Evolutionary conservation across 2,329 filamentous ascomycete species (phyloP).

Genomic region (Colletotrichum agaves): DNA sequence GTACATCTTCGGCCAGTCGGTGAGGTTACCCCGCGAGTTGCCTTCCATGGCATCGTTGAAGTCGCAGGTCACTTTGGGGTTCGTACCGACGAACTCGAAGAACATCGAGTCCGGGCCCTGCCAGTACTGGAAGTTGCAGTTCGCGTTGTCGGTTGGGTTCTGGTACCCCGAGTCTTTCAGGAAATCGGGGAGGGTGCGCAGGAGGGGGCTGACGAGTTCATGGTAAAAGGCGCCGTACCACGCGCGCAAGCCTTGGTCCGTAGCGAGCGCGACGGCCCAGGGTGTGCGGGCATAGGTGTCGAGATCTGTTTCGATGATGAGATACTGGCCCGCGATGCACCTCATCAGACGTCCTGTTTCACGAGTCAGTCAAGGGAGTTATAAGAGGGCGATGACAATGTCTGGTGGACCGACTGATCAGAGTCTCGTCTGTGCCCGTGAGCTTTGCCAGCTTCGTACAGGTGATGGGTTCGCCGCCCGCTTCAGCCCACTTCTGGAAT

Average conservation of each 20-base stretch:
- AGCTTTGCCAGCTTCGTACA: conserved; percentile 47
- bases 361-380: no score
- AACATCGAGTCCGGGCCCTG: conserved; percentile 42
- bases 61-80: conserved; percentile 44
- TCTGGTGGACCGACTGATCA: conserved; percentile 44
- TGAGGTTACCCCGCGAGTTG: conserved; percentile 51
- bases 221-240: conserved; percentile 48
- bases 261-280: conserved; percentile 45
- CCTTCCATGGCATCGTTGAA: conserved; percentile 52
- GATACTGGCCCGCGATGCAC: conserved; percentile 48
- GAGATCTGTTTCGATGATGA: conserved; percentile 47
- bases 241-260: conserved; percentile 44
- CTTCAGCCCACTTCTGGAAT: conserved; percentile 49
- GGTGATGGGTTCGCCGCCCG: conserved; percentile 44
- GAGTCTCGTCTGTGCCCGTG: conserved; percentile 45
- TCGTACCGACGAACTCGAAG: conserved; percentile 46
- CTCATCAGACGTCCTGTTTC: conserved; percentile 47
- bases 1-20: conserved; percentile 47
- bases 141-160: conserved; percentile 47
- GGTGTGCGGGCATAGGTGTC: conserved; percentile 49
- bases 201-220: conserved; percentile 47
- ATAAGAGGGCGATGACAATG: neutral
- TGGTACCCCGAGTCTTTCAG: conserved; percentile 47
- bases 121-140: conserved; percentile 49
- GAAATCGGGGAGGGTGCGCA: conserved; percentile 46